phyloP scores from a whole-genome alignment of 2,329 filamentous ascomycete species.

The Nannizziopsis arthrosporioides region DNA sequence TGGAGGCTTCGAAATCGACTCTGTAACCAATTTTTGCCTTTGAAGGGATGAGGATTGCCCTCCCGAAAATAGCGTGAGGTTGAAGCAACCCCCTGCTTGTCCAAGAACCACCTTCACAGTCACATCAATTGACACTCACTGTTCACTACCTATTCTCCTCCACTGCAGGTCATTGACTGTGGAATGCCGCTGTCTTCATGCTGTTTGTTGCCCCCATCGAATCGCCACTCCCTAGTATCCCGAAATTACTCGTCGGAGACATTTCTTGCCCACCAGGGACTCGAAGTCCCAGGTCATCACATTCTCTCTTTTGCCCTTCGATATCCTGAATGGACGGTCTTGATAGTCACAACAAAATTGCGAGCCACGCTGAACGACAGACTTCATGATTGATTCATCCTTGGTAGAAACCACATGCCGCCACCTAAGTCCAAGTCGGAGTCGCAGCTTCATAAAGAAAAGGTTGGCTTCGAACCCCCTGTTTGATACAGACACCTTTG shows the following conservation, averaged over 20 bases:
- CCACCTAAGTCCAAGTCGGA: constrained; percentile 35
- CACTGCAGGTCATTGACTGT: background rate
- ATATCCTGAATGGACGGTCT: constrained; percentile 7
- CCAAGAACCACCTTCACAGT: too few relatives aligned
- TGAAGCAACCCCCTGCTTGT: too few relatives aligned
- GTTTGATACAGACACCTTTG: background rate
- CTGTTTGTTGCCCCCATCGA: background rate
- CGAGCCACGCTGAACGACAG: constrained; percentile 1
- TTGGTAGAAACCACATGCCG: constrained; percentile 31
- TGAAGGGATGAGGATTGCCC: too few relatives aligned
- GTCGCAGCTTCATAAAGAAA: constrained; percentile 49
- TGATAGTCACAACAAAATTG: background rate
- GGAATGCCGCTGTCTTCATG: background rate
- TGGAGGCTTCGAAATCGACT: too few relatives aligned
- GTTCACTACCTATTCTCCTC: too few relatives aligned
- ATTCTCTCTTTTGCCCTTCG: background rate
- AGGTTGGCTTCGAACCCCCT: constrained; percentile 33
- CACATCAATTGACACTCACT: too few relatives aligned
- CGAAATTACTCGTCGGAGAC: background rate
- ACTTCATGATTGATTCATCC: constrained; percentile 9
- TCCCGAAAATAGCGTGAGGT: too few relatives aligned
- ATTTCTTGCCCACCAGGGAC: background rate
- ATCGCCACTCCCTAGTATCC: background rate
- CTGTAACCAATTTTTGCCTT: too few relatives aligned
- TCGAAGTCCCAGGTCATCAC: background rate